phyloP scores from a whole-genome alignment of 345 rosid genomes.

The Streptanthus diversifolius region DNA sequence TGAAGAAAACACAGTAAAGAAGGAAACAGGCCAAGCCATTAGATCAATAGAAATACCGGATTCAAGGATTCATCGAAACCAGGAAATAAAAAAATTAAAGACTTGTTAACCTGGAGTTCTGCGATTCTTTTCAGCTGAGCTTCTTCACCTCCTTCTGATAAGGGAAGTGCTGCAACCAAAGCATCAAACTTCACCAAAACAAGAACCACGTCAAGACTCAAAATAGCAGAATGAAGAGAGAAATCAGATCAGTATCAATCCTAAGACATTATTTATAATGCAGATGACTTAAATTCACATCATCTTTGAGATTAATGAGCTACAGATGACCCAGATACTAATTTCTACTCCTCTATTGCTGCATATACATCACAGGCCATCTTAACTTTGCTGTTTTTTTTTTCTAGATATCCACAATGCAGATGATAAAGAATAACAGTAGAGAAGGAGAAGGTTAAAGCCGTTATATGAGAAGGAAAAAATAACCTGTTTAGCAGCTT shows the following conservation, averaged over 20 bases:
- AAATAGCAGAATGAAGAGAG: background rate
- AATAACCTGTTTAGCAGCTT: constrained; percentile 87
- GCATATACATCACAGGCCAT: background rate
- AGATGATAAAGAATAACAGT: no score
- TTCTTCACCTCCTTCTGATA: constrained; percentile 87
- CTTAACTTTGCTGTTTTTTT: background rate
- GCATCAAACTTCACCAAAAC: constrained; percentile 71
- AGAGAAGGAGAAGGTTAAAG: background rate
- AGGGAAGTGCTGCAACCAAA: constrained; percentile 84
- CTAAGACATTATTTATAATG: background rate
- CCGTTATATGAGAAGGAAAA: background rate
- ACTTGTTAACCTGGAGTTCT: constrained; percentile 56
- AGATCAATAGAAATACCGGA: background rate
- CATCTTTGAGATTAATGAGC: background rate
- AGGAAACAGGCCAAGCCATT: background rate
- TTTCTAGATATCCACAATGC: background rate
- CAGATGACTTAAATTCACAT: background rate
- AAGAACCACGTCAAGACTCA: background rate
- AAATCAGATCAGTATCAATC: background rate
- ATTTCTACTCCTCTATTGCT: background rate
- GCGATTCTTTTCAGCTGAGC: constrained; percentile 81
- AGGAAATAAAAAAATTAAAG: background rate
- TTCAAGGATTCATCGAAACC: background rate
- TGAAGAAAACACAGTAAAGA: constrained; percentile 24
- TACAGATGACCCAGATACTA: background rate